These are phyloP conservation scores for Papiliotrema flavescens DNA, from an alignment of 1,284 basidiomycete species.

Conservation along the genomic window DNA sequence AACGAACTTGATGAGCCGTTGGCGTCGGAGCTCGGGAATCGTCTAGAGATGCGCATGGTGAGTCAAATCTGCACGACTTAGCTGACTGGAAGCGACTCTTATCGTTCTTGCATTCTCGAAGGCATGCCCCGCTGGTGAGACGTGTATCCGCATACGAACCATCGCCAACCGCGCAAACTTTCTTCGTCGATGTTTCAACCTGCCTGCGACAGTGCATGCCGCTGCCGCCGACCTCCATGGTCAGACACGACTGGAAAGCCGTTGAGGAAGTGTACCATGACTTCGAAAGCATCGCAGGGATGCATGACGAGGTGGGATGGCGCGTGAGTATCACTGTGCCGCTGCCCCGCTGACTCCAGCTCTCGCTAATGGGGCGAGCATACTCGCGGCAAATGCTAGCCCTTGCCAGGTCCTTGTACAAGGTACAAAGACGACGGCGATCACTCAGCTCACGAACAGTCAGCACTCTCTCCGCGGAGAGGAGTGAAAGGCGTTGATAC, in stretches of 20 bases:
- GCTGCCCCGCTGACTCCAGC: background rate
- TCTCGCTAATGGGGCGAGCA: background rate
- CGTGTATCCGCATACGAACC: background rate
- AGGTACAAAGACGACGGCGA: slow-evolving; percentile 7
- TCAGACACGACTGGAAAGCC: background rate
- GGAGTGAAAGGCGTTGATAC: background rate
- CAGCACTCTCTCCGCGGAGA: background rate
- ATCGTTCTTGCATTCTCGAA: background rate
- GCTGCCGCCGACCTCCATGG: background rate
- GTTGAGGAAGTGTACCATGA: background rate
- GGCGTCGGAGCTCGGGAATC: background rate
- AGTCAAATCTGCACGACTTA: background rate
- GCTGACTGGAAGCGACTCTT: background rate
- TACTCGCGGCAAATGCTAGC: slow-evolving; percentile 2
- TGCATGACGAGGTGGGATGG: background rate
- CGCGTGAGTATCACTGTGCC: background rate
- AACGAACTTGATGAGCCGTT: too few species aligned
- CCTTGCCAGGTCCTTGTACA: slow-evolving; percentile 18
- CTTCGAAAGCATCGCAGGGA: background rate
- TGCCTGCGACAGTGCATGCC: slow-evolving; percentile 7
- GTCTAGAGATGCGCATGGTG: background rate
- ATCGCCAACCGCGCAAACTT: background rate
- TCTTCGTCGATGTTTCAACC: background rate
- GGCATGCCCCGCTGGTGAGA: background rate
- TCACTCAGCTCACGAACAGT: background rate